Evolutionary conservation across 2,329 filamentous ascomycete species (phyloP), one percentile per base, ranked within the genome.

Genomic region (Lithohypha guttulata): DNA sequence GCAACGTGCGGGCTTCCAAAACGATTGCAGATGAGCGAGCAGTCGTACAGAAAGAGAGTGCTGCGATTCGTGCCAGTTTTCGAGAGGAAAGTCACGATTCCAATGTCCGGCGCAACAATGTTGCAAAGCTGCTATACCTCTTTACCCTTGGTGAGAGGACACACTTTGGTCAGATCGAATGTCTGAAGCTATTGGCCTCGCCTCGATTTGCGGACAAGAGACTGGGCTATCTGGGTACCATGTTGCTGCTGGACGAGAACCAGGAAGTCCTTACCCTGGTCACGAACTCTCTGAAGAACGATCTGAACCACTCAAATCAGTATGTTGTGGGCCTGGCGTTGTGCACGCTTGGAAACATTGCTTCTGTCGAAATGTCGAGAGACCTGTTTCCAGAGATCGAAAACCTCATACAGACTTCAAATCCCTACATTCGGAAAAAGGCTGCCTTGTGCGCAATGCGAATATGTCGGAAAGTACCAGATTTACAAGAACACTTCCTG

Each of bases 91-190:
- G 85, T 64, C 79, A 82, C 57, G 87, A 98, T 60, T 86, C 84
- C 52, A 83, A 84, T 59, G 73, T 93, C 61, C 95, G 89, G 66
- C 80, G 91, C 59, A 98, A 98, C 70, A 98, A 98, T 73, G 91
- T 98, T 54, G 87, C 91, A 44, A 98, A 98, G 65, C 77, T 98
- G 23, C 75, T 98, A 26, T 98, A 98, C 60, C 84, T 98, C 45
- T 98, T 98, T 63, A 98, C 91, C 1, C 74, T 98, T 28, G 91
- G 91, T 49, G 91, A 98, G 66, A 77, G 91, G 55, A 98, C 91
- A 42, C 91, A 98, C 64, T 98, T 98, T 60, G 91, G 91, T 36
- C 91, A 98, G 70, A 98, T 98, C 59, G 91, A 98, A 76, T 98
- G 91, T 63, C 73, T 98, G 56, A 98, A 98, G 66, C 76, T 98